phyloP scores from a whole-genome alignment of 352 stramenopile genomes.

The Phytophthora idaei region DNA sequence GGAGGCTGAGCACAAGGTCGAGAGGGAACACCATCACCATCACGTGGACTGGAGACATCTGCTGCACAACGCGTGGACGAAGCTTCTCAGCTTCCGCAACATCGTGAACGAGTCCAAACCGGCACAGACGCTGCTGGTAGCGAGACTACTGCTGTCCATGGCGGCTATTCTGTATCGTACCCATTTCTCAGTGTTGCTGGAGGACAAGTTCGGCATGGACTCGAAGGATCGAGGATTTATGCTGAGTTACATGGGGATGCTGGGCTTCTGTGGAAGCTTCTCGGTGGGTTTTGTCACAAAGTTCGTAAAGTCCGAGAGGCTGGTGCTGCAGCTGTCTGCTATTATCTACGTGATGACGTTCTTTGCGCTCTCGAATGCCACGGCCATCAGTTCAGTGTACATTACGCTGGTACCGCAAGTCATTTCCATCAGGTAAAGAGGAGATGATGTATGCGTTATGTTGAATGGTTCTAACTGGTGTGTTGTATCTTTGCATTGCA shows the following conservation, averaged over 20 bases:
- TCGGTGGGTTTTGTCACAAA: conserved; percentile 61
- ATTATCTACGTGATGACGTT: conserved; percentile 78
- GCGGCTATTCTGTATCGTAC: conserved; percentile 79
- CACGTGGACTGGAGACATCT: conserved; percentile 42
- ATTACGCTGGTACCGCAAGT: conserved; percentile 69
- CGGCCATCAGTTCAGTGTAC: conserved; percentile 58
- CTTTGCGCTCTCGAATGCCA: conserved; percentile 60
- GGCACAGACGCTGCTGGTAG: conserved; percentile 70
- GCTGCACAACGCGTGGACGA: conserved; percentile 52
- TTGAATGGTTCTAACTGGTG: conserved; percentile 2
- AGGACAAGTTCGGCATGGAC: conserved; percentile 82
- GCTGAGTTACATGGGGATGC: conserved; percentile 82
- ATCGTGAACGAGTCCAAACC: conserved; percentile 69
- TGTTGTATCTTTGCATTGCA: conserved; percentile 31
- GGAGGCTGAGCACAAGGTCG: conserved; percentile 6
- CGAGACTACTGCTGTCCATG: conserved; percentile 75
- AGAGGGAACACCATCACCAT: conserved; percentile 8
- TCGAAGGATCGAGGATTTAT: conserved; percentile 67
- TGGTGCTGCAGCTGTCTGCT: conserved; percentile 67
- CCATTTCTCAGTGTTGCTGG: conserved; percentile 77
- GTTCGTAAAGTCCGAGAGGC: conserved; percentile 54
- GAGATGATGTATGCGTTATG: background rate
- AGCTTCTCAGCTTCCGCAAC: conserved; percentile 66
- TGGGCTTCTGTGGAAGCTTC: conserved; percentile 69
- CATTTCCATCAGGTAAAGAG: conserved; percentile 60